A percentile compares a stretch with the other conserved stretches of the same genome.
Evolutionary conservation across 2,329 filamentous ascomycete genomes (phyloP).

Genomic region (Aspergillus fumigatiaffinis): DNA sequence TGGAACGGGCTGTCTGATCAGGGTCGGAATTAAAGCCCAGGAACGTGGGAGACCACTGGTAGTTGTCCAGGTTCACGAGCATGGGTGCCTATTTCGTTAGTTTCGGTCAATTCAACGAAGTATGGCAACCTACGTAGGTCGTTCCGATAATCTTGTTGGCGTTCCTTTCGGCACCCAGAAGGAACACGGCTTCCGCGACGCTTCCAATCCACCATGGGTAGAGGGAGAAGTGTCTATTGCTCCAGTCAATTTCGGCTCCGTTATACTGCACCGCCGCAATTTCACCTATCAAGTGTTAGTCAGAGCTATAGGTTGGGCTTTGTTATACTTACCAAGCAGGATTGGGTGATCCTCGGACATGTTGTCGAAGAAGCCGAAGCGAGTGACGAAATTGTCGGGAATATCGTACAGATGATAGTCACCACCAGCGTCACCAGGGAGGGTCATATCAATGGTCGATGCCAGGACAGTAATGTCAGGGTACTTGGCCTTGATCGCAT

Average conservation of each 20-base stretch:
- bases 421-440: slow-evolving; percentile 22
- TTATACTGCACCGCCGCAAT: slow-evolving; percentile 38
- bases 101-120: neutral
- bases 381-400: slow-evolving; percentile 49
- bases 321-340: slow-evolving; percentile 18
- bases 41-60: slow-evolving; percentile 29
- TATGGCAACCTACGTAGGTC: slow-evolving; percentile 20
- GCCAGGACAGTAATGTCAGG: slow-evolving; percentile 51
- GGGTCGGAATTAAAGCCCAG: slow-evolving; percentile 28
- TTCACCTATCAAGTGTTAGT: slow-evolving; percentile 16
- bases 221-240: slow-evolving; percentile 40
- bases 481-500: slow-evolving; percentile 55
- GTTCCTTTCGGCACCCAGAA: slow-evolving; percentile 64
- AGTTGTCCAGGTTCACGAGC: slow-evolving; percentile 25
- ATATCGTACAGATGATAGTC: slow-evolving; percentile 50
- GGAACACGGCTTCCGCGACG: slow-evolving; percentile 62
- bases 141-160: slow-evolving; percentile 26
- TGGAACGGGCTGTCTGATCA: slow-evolving; percentile 25
- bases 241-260: slow-evolving; percentile 42
- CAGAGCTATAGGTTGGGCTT: neutral
- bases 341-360: slow-evolving; percentile 20
- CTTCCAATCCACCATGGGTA: slow-evolving; percentile 58
- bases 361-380: slow-evolving; percentile 55
- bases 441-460: slow-evolving; percentile 23
- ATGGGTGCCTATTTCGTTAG: slow-evolving; percentile 21